Evolutionary conservation across 140 eudicot species (phyloP).

Genomic region (Anethum foeniculum): DNA sequence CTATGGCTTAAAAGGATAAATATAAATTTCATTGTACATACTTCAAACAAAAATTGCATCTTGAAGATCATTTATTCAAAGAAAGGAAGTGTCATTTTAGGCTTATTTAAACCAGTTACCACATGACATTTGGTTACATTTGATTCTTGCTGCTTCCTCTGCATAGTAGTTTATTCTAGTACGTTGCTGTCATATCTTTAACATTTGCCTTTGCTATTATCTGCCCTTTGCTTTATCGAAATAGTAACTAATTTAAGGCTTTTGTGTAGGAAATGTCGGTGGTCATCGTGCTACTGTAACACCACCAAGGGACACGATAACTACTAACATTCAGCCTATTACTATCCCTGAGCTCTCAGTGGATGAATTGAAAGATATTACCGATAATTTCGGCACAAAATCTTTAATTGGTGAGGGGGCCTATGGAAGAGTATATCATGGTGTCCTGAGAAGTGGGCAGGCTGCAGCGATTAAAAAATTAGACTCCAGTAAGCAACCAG

Average conservation of each 20-base stretch:
- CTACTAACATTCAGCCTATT: constrained; percentile 41
- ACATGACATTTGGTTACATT: not conserved
- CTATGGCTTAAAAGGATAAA: not conserved
- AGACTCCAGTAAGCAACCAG: constrained; percentile 40
- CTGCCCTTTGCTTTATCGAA: not conserved
- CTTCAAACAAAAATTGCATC: not conserved
- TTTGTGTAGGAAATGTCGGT: constrained; percentile 27
- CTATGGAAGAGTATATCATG: constrained; percentile 62
- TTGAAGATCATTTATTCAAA: not conserved
- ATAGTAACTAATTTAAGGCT: not conserved
- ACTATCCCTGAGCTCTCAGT: constrained; percentile 35
- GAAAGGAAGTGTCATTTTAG: not conserved
- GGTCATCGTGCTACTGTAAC: constrained; percentile 29
- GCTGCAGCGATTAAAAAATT: constrained; percentile 54
- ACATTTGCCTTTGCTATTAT: not conserved
- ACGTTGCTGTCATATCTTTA: not conserved
- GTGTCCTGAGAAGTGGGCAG: constrained; percentile 39
- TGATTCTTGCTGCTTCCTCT: not conserved
- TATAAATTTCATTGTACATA: not conserved
- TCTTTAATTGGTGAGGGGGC: constrained; percentile 70
- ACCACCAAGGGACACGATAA: constrained; percentile 28
- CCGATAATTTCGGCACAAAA: constrained; percentile 44
- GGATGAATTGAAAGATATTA: constrained; percentile 55
- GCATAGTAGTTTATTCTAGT: not conserved
- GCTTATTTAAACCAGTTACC: not conserved